Base-by-base conservation (phyloP, 2,329 filamentous ascomycete species). In the Bipolaris sorokiniana region DNA sequence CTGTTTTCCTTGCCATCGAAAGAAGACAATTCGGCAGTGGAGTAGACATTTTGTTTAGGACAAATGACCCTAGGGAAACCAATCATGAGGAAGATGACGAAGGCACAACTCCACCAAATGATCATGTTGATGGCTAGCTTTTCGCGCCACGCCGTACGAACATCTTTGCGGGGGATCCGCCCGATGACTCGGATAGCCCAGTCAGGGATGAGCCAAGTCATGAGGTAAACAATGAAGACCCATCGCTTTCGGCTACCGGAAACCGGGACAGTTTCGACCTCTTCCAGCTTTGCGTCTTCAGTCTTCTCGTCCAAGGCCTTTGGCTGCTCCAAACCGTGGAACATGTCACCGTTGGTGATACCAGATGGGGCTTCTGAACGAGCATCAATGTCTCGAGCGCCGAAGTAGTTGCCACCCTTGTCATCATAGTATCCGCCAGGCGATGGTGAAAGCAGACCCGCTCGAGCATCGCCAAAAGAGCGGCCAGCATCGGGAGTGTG, bases 41-140 rank as follows among this genome's bases (percentile, higher is more conserved):
- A 95, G 78, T 85, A 98, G 48, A 99, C 92, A 70, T 96, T 80
- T 74, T 99, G 95, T 18, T 83, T 94, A 0, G 95, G 95, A 77
- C 95, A 99, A 70, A 99, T 92, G 62, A 98, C 79, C 65, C 83
- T 80, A 0, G 96, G 96, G 72, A 99, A 96, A 53, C 88, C 84
- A 59, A 98, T 76, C 79, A 98, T 92, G 82, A 99, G 90, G 81
- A 99, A 99, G 54, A 90, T 85, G 26, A 91, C 87, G 47, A 90
- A 77, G 15, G 80, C 81, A 78, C 94, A 98, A 73, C 84, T 86
- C 55, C 94, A 80, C 95, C 96, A 99, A 74, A 99, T 99, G 72
- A 98, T 84, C 76, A 99, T 83, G 81, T 99, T 99, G 83, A 99
- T 99, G 51, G 95, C 94, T 57, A 99, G 76, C 82, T 99, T 99